Evolutionary conservation across 768 basidiomycete species (phyloP).

Genomic region (Jaapia argillacea): DNA sequence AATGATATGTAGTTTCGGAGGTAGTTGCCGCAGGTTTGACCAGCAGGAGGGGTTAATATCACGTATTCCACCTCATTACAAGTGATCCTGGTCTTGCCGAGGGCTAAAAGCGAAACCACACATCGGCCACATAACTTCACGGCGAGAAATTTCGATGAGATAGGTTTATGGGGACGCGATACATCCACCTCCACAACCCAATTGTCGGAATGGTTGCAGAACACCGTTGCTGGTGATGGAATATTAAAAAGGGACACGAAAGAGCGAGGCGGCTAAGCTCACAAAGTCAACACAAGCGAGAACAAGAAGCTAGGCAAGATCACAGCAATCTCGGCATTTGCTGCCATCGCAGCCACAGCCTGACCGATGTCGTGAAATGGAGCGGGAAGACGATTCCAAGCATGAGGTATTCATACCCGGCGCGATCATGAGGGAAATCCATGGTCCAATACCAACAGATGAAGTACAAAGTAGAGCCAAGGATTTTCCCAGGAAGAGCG

Average conservation of each 20-base stretch:
- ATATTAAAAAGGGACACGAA: neutral
- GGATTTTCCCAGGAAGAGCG: conserved; percentile 34
- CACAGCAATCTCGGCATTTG: conserved; percentile 29
- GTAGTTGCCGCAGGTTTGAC: conserved; percentile 24
- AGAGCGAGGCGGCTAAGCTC: no score
- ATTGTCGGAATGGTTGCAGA: conserved; percentile 31
- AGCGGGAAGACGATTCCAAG: conserved; percentile 28
- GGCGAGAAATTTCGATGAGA: conserved; percentile 3
- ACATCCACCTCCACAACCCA: conserved; percentile 31
- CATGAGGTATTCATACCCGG: conserved; percentile 30
- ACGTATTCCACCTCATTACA: conserved; percentile 24
- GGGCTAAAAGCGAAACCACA: neutral
- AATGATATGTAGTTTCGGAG: conserved; percentile 17
- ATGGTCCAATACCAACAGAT: conserved; percentile 41
- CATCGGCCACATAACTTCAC: neutral
- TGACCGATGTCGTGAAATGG: conserved; percentile 34
- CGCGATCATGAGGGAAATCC: conserved; percentile 26
- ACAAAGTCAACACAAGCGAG: conserved; percentile 30
- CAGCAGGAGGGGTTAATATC: conserved; percentile 20
- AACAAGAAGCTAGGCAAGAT: conserved; percentile 28
- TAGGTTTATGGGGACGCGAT: conserved; percentile 5
- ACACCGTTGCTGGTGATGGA: conserved; percentile 28
- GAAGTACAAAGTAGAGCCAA: conserved; percentile 30
- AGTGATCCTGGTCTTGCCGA: conserved; percentile 20
- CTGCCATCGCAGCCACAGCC: conserved; percentile 31